phyloP scores from a whole-genome alignment of 1,284 basidiomycete genomes.

The Trichosporon sp. region DNA sequence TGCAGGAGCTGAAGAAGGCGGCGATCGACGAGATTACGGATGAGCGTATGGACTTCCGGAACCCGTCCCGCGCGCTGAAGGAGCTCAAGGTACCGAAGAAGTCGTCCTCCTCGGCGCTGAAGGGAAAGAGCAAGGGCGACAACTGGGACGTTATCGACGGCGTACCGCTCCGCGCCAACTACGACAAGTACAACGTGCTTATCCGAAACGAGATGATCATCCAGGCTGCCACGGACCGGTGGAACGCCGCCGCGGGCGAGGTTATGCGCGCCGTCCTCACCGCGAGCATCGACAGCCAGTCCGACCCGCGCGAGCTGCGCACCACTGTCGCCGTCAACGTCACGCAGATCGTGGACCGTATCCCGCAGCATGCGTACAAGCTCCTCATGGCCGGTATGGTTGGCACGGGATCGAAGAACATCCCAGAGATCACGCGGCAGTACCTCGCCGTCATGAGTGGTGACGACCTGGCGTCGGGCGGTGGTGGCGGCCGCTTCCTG shows the following conservation, averaged over 20 bases:
- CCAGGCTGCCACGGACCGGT: conserved; percentile 72
- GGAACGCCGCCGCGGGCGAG: conserved; percentile 70
- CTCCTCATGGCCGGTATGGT: conserved; percentile 42
- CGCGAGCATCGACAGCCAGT: conserved; percentile 65
- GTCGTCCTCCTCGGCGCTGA: neutral
- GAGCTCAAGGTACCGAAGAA: conserved; percentile 29
- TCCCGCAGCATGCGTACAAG: conserved; percentile 37
- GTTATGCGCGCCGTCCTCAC: conserved; percentile 73
- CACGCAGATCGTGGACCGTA: conserved; percentile 41
- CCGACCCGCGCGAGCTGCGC: conserved; percentile 54
- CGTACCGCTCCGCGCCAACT: conserved; percentile 65
- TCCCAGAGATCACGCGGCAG: conserved; percentile 42
- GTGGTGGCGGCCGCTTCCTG: conserved; percentile 60
- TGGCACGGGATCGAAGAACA: conserved; percentile 33
- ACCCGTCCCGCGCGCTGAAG: conserved; percentile 38
- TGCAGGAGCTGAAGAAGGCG: conserved; percentile 40
- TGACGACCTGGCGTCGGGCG: conserved; percentile 42
- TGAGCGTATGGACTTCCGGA: conserved; percentile 47
- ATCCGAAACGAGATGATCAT: conserved; percentile 84
- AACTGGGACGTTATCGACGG: conserved; percentile 30
- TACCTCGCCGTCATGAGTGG: conserved; percentile 47
- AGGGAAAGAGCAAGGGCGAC: conserved; percentile 32
- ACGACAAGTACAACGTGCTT: conserved; percentile 82
- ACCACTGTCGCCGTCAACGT: conserved; percentile 39
- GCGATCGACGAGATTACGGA: conserved; percentile 25